Evolutionary conservation across 2,329 filamentous ascomycete species (phyloP).

Genomic region (Aphanocladium album): DNA sequence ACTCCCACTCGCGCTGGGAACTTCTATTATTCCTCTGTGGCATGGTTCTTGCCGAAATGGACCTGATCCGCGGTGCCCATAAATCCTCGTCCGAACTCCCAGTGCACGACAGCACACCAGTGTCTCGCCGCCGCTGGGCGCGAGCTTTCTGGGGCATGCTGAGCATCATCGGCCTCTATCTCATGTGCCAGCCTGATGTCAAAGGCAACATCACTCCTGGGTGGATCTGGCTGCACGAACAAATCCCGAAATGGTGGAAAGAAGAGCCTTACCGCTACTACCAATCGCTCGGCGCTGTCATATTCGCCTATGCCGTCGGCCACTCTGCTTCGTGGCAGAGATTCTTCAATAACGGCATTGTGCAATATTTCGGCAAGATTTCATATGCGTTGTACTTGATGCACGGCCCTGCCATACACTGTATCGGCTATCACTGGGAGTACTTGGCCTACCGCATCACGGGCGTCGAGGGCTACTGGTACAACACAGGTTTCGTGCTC

Average conservation of each 20-base stretch:
- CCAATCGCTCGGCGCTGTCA: conserved; percentile 48
- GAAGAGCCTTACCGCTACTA: conserved; percentile 51
- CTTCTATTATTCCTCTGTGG: conserved; percentile 51
- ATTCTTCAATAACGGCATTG: conserved; percentile 43
- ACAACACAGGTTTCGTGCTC: conserved; percentile 42
- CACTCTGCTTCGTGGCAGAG: conserved; percentile 42
- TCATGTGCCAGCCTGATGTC: conserved; percentile 37
- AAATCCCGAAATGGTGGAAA: conserved; percentile 46
- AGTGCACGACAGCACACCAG: conserved; percentile 17
- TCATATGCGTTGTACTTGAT: conserved; percentile 58
- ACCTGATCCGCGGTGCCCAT: conserved; percentile 45
- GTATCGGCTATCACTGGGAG: conserved; percentile 47
- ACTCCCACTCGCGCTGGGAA: conserved; percentile 48
- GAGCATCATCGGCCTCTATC: conserved; percentile 47
- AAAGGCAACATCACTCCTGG: conserved; percentile 45
- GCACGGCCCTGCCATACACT: conserved; percentile 52
- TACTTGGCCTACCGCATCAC: conserved; percentile 43
- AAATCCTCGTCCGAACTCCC: conserved; percentile 24
- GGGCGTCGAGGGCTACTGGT: conserved; percentile 41
- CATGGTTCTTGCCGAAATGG: conserved; percentile 50
- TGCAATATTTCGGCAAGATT: conserved; percentile 57
- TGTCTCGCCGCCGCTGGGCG: conserved; percentile 5
- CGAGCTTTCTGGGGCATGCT: conserved; percentile 34
- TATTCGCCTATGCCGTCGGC: conserved; percentile 47
- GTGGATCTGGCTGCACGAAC: conserved; percentile 42